Base-by-base conservation (phyloP, 2,329 filamentous ascomycete species). In the Pleomassaria siparia region DNA sequence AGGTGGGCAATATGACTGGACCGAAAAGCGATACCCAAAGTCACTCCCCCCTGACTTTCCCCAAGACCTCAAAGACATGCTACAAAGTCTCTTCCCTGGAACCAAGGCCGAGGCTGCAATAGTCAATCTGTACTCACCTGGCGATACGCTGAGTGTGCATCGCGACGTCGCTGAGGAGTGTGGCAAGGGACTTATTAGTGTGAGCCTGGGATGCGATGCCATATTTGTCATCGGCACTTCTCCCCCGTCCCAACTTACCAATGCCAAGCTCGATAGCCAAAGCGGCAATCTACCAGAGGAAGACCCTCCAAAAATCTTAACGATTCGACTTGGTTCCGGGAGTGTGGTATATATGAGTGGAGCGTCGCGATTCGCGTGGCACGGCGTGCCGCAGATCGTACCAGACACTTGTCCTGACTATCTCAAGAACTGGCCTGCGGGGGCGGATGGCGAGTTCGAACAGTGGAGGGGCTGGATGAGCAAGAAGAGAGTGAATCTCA, bases 1-100 rank as follows among this genome's bases (percentile, higher is more conserved):
- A 2, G 94, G 94, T 41, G 92, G 91, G 0, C 94, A 97, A 69
- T 97, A 97, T 70, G 89, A 97, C 74, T 97, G 92, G 94, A 95
- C 91, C 0, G 82, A 83, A 47, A 91, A 95, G 56, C 74, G 82
- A 11, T 97, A 97, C 64, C 91, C 91, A 0, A 68, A 76, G 9
- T 77, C 80, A n/a, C 50, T 68, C 3, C 85, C 88, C 1, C 89
- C 89, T 0, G 62, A 74, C 0, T 96, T 96, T 59, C 91, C 92
- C 0, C 32, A 67, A 1, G 90, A 96, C 63, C 79, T 95, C 40
- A 83, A 83, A 3, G 69, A 65, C 1, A 80, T 96, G 7, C 74
- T 96, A 1, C 77, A 83, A 46, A 72, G 72, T 0, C 70, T 94
- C 0, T 97, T 96, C 57, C 88, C 90, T 0, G 78, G 83, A 10